Evolutionary conservation across 2,329 filamentous ascomycete genomes (phyloP), one percentile per base, ranked within the genome.

Genomic region (Exophiala calicioides): DNA sequence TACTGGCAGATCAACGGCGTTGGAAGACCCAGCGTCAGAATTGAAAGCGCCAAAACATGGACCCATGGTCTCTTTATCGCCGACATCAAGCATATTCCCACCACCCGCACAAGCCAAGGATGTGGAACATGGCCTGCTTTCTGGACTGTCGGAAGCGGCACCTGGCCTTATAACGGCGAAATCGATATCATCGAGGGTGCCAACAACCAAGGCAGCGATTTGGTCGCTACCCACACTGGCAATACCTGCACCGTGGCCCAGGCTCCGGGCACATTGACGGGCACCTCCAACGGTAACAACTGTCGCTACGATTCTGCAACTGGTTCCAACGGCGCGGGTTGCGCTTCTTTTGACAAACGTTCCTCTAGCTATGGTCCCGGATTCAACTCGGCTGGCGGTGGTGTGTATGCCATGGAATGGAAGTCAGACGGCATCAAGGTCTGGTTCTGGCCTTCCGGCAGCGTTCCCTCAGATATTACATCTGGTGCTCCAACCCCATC

Each of bases 331-430:
- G 44, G 42, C 21, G 59, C 68, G n/a, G 66, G 65, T 12, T 74
- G 73, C 48, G 65, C 65, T 1, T 66, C 73, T 12, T 68, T 45
- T 29, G 47, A 52, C 27, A 42, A 19, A n/a, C 31, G 44, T 16
- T 18, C 43, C 9, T 16, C 12, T 23, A 67, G 18, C 41, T 82
- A 74, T 46, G 81, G 81, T 26, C 63, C 65, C 3, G 71, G 65
- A 0, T 78, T 85, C 65, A 85, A 79, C n/a, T n/a, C n/a, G n/a
- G n/a, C n/a, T n/a, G 67, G 68, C 2, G 75, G 76, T 40, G 86
- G 86, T 33, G 74, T 90, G 35, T 89, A 86, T 59, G 85, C 81
- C 24, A 79, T 84, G 51, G 82, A 89, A 66, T 95, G 90, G 87
- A 88, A 85, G 1, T 75, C 77, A 21, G 65, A 78, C 0, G 75